Base-by-base conservation (phyloP, 1,139 yeast species). In the Nakaseomyces nivariensis region DNA sequence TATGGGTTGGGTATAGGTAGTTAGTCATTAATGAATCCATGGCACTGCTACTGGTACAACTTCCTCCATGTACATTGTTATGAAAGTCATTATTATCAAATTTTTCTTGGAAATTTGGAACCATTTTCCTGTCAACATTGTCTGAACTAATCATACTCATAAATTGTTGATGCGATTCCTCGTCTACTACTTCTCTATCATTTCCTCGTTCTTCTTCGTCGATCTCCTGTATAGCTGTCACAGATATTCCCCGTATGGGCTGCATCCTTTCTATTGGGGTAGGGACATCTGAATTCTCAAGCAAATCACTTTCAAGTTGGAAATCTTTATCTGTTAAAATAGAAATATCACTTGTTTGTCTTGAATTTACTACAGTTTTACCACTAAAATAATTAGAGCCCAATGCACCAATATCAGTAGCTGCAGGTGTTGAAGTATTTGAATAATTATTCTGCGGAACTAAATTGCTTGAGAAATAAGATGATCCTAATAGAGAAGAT, bases 341-440 rank as follows among this genome's bases (percentile, higher is more conserved):
- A 10, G 47, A 45, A 17, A 45, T 27, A 27, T 45, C 42, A 31
- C 47, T 45, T 9, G 47, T 37, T 8, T 36, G 49, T 10, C 49
- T 37, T 13, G 31, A 46, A 36, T 26, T 37, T 9, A 47, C 43
- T 11, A 26, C 37, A 9, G 33, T 45, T 31, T 37, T 32, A 26
- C 43, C 36, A 22, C 37, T 29, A 26, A 45, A 29, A 45, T 37
- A 45, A 27, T 36, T 37, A n/a, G 42, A 32, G 10, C 25, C 33
- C n/a, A 41, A 29, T 1, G 44, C 26, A 32, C 33, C 40, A n/a
- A n/a, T 40, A 31, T 49, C 49, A 46, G 40, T 34, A 4, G 52
- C 54, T 25, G 56, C 56, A 26, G 66, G 65, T 4, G 66, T 61
- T 5, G 65, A 61, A 4, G 59, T 54, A 7, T 60, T 55, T 7